Percentiles rank a stretch among this genome's conserved stretches.
These are phyloP conservation scores for Metarhizium brunneum DNA, from an alignment of 2,329 filamentous ascomycete genomes.

Conservation along the genomic window DNA sequence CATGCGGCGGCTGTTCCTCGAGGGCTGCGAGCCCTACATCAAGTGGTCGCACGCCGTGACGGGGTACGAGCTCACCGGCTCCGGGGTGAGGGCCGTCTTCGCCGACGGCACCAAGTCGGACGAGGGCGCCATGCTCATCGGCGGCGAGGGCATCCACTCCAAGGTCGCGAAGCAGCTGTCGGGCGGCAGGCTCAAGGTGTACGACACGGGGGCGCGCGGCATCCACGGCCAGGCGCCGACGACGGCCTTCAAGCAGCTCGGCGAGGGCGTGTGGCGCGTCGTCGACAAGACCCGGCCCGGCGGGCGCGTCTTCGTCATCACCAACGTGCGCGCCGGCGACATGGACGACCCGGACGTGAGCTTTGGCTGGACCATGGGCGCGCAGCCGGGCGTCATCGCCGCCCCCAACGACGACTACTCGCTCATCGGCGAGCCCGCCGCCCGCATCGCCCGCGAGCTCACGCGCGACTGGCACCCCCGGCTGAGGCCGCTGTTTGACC, in stretches of 20 bases:
- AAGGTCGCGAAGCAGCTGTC: slow-evolving; percentile 51
- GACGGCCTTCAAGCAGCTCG: slow-evolving; percentile 49
- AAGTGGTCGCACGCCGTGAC: slow-evolving; percentile 46
- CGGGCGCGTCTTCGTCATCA: slow-evolving; percentile 47
- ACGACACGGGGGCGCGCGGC: slow-evolving; percentile 52
- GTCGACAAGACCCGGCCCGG: slow-evolving; percentile 35
- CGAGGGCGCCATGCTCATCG: slow-evolving; percentile 50
- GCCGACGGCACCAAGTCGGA: slow-evolving; percentile 48
- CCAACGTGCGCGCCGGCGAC: slow-evolving; percentile 51
- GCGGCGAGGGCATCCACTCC: slow-evolving; percentile 55
- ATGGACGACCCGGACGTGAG: slow-evolving; percentile 46
- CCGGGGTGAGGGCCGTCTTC: slow-evolving; percentile 48
- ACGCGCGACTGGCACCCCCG: slow-evolving; percentile 46
- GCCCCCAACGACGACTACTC: slow-evolving; percentile 51
- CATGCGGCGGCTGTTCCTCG: slow-evolving; percentile 50
- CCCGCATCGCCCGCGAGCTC: slow-evolving; percentile 46
- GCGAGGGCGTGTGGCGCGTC: slow-evolving; percentile 54
- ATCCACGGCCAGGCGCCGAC: slow-evolving; percentile 58
- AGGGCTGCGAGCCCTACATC: slow-evolving; percentile 44
- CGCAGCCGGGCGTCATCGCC: slow-evolving; percentile 44
- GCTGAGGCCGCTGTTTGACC: slow-evolving; percentile 46
- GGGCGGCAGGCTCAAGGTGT: slow-evolving; percentile 47
- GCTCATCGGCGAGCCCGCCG: slow-evolving; percentile 46
- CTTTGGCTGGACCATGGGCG: slow-evolving; percentile 58
- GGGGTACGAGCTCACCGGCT: slow-evolving; percentile 46